A percentile compares a stretch with the other conserved stretches of the same genome.
Evolutionary conservation across 2,329 filamentous ascomycete species (phyloP).

Genomic region (Monilinia vaccinii-corymbosi): DNA sequence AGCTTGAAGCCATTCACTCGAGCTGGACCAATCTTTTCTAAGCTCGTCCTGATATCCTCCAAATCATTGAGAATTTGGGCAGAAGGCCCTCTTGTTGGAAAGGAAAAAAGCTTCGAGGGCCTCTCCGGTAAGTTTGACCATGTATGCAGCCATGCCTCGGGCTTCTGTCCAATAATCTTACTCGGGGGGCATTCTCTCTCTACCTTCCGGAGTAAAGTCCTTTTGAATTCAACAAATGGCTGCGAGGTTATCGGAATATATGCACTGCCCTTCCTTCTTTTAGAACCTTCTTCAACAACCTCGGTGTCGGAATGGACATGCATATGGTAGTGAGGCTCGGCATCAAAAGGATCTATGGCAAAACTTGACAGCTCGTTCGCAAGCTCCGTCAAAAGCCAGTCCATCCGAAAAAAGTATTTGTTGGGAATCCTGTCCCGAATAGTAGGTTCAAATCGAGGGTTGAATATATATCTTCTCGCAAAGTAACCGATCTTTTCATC

Average conservation of each 20-base stretch:
- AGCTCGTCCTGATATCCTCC: neutral
- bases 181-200: neutral
- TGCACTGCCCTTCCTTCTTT: neutral
- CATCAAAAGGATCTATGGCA: neutral
- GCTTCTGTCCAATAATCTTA: neutral
- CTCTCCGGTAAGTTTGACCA: neutral
- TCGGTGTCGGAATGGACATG: neutral
- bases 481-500: neutral
- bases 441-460: conserved; percentile 1
- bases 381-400: neutral
- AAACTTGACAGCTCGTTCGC: neutral
- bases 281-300: too few relatives aligned
- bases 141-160: neutral
- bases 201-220: neutral
- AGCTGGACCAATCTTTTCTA: neutral
- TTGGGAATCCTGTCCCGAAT: neutral
- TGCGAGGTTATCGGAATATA: conserved; percentile 3
- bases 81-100: neutral
- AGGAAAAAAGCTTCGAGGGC: neutral
- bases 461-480: neutral
- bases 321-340: neutral
- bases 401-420: neutral
- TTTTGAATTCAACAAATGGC: neutral
- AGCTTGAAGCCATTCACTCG: conserved; percentile 3
- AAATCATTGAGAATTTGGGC: neutral